Evolutionary conservation across 2,329 filamentous ascomycete species (phyloP).

Genomic region (Colletotrichum acutatum): DNA sequence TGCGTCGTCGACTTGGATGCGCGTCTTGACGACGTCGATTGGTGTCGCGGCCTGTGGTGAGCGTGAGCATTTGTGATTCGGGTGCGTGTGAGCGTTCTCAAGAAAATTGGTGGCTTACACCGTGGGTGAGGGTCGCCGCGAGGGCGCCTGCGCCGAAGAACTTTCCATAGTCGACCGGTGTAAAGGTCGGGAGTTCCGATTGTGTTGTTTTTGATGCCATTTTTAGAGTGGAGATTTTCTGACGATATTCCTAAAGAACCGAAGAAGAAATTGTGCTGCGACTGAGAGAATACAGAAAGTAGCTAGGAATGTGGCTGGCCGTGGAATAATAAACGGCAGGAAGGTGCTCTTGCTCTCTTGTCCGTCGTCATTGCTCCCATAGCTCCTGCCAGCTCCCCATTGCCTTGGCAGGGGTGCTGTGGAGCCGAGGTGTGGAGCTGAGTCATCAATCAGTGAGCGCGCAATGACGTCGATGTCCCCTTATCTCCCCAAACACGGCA

Average conservation of each 20-base stretch:
- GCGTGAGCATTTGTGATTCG: neutral
- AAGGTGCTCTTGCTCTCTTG: neutral
- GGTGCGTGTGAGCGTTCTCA: neutral
- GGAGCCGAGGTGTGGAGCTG: constrained; percentile 8
- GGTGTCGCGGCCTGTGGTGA: constrained; percentile 59
- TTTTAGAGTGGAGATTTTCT: constrained; percentile 26
- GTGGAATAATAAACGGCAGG: neutral
- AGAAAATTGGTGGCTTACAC: constrained; percentile 47
- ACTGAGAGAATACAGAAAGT: neutral
- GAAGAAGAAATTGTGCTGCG: neutral
- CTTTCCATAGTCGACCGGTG: constrained; percentile 58
- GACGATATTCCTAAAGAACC: neutral
- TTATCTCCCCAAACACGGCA: neutral
- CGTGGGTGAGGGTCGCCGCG: constrained; percentile 63
- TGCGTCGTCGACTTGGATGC: constrained; percentile 88
- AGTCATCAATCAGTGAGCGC: constrained; percentile 11
- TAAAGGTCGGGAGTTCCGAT: constrained; percentile 52
- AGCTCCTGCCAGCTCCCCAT: neutral
- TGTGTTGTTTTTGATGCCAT: constrained; percentile 36
- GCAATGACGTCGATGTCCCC: constrained; percentile 28
- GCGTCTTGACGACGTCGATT: constrained; percentile 84
- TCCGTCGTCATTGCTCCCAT: constrained; percentile 9
- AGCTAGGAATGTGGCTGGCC: constrained; percentile 3
- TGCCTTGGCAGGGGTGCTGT: constrained; percentile 24
- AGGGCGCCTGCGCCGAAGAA: constrained; percentile 65